Conservation (phyloP, 2,329 filamentous ascomycete genomes). For the Daldinia sp. region DNA sequence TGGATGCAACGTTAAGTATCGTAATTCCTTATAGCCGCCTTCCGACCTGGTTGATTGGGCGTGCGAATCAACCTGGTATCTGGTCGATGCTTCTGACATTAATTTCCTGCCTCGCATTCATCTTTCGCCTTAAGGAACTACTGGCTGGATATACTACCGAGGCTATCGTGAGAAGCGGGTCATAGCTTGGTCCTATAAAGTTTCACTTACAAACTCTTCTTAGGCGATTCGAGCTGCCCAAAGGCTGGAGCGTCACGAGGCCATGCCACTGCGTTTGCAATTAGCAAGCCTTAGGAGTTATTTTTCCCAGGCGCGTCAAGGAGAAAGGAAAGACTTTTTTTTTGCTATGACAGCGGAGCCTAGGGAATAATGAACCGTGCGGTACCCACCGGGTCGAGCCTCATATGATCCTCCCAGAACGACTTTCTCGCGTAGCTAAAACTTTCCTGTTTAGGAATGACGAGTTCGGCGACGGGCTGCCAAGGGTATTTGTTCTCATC, state of each 20-base stretch:
- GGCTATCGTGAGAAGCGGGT: conserved; percentile 6
- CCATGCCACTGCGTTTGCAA: conserved; percentile 14
- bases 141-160: conserved; percentile 28
- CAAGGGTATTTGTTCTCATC: conserved; percentile 60
- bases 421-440: conserved; percentile 54
- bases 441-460: conserved; percentile 54
- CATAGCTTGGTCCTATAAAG: not conserved
- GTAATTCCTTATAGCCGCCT: not conserved
- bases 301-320: not conserved
- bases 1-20: conserved; percentile 14
- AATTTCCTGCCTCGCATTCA: conserved; percentile 29
- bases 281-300: conserved; percentile 5
- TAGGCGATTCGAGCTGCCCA: conserved; percentile 15
- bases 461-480: conserved; percentile 58
- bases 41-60: not conserved
- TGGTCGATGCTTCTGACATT: conserved; percentile 20
- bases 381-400: conserved; percentile 52
- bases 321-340: not conserved
- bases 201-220: conserved; percentile 24
- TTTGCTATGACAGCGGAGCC: conserved; percentile 8
- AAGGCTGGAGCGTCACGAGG: conserved; percentile 12
- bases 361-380: not conserved
- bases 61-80: conserved; percentile 17
- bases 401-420: conserved; percentile 60
- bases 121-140: conserved; percentile 24